phyloP scores from a whole-genome alignment of 257 asterid species.

The Knoxia roxburghii region DNA sequence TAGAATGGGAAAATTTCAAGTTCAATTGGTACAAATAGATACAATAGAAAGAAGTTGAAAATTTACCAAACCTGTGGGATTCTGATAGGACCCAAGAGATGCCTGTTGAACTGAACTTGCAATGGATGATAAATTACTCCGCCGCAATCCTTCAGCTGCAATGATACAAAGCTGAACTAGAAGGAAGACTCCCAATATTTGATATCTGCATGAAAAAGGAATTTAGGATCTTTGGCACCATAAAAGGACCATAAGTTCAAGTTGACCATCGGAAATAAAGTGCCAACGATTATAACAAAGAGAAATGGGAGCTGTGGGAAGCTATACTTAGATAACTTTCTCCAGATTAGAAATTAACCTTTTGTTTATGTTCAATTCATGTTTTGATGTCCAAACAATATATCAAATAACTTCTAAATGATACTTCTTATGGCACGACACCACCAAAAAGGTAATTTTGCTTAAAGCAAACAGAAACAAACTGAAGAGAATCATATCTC shows the following conservation, averaged over 20 bases:
- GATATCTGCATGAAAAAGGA: conserved; percentile 61
- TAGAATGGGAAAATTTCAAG: not conserved
- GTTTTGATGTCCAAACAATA: not conserved
- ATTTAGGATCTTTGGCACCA: conserved; percentile 9
- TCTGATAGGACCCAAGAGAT: conserved; percentile 63
- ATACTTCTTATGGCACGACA: no score
- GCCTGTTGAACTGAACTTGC: conserved; percentile 73
- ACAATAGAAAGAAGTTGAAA: not conserved
- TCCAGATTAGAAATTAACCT: not conserved
- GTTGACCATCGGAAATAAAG: not conserved
- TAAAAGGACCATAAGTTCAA: not conserved
- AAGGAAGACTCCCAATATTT: conserved; percentile 93
- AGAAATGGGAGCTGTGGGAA: not conserved
- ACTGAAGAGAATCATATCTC: not conserved
- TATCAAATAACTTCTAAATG: not conserved
- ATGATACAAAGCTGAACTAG: conserved; percentile 85
- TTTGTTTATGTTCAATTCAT: not conserved
- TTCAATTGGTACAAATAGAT: not conserved
- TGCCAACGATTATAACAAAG: not conserved
- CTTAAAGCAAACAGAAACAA: not conserved
- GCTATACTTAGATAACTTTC: not conserved
- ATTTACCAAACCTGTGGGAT: conserved; percentile 51
- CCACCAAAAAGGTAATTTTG: conserved; percentile 1
- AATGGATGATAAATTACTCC: conserved; percentile 77
- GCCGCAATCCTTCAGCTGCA: conserved; percentile 87